phyloP scores from a whole-genome alignment of 371 early-diverging fungal genomes.

The Mortierella sp. region DNA sequence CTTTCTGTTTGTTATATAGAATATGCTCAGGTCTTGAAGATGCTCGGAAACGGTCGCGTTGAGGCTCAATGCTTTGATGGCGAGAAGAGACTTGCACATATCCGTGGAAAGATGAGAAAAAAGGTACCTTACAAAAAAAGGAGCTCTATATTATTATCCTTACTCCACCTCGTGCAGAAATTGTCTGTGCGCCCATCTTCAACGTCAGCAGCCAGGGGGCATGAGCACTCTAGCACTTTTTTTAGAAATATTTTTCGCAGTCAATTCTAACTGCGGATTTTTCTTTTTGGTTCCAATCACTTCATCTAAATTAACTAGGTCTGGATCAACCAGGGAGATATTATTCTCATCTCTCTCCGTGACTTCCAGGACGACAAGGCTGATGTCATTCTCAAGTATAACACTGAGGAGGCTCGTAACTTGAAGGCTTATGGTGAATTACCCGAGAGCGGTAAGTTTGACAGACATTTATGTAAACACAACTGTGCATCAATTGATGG shows the following conservation, averaged over 20 bases:
- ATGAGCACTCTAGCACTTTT: not conserved
- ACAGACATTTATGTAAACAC: not conserved
- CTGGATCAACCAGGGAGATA: conserved; percentile 97
- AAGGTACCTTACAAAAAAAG: conserved; percentile 68
- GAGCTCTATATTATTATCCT: not conserved
- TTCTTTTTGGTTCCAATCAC: not conserved
- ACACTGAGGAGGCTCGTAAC: conserved; percentile 97
- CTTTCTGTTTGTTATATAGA: conserved; percentile 62
- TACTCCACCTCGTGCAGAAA: conserved; percentile 13
- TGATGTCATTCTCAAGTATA: conserved; percentile 98
- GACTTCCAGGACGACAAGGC: conserved; percentile 98
- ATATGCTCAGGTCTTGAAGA: conserved; percentile 95
- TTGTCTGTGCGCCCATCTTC: conserved; percentile 33
- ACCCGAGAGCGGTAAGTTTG: conserved; percentile 84
- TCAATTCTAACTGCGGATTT: not conserved
- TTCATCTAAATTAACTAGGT: conserved; percentile 53
- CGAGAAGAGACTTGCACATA: conserved; percentile 92
- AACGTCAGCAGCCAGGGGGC: not conserved
- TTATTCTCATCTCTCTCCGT: conserved; percentile 94
- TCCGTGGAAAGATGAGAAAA: conserved; percentile 98
- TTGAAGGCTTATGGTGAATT: conserved; percentile 97
- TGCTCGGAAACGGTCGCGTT: conserved; percentile 98
- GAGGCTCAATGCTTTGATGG: conserved; percentile 97
- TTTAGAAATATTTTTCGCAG: not conserved
- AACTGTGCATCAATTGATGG: not conserved